Evolutionary conservation across 1,284 basidiomycete species (phyloP).

Genomic region (Tilletia setariae): DNA sequence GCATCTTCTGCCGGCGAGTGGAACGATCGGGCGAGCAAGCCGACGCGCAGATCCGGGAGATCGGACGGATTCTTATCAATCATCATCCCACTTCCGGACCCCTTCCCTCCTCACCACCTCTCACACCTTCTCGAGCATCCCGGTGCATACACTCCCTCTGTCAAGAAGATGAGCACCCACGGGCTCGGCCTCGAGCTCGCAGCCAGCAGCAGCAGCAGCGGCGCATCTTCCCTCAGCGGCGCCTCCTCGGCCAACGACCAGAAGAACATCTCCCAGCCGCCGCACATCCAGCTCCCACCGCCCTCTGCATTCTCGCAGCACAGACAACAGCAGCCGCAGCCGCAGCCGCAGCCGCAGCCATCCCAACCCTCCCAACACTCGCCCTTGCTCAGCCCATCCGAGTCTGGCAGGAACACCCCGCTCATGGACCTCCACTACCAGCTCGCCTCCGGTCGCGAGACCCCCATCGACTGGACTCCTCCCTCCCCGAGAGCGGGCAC

Average conservation of each 20-base stretch:
- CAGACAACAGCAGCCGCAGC: background rate
- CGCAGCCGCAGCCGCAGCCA: background rate
- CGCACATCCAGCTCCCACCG: background rate
- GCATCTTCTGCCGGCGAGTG: no score
- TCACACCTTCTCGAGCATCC: no score
- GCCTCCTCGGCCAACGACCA: background rate
- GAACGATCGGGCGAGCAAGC: no score
- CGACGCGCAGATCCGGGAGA: no score
- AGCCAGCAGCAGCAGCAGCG: background rate
- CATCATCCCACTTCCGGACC: no score
- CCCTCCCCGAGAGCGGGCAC: no score
- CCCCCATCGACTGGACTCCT: slow-evolving; percentile 3
- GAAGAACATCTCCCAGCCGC: background rate
- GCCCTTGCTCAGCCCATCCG: background rate
- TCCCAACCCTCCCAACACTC: background rate
- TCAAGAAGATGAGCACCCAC: no score
- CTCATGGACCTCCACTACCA: slow-evolving; percentile 14
- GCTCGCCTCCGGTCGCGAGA: background rate
- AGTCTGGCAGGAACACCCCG: background rate
- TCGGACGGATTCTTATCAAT: no score
- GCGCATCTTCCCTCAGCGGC: background rate
- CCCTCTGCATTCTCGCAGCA: background rate
- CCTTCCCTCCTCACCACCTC: no score
- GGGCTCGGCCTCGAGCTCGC: no score
- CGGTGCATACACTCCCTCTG: no score